phyloP scores from a whole-genome alignment of 2,329 filamentous ascomycete genomes.

The Cyanodermella asteris region DNA sequence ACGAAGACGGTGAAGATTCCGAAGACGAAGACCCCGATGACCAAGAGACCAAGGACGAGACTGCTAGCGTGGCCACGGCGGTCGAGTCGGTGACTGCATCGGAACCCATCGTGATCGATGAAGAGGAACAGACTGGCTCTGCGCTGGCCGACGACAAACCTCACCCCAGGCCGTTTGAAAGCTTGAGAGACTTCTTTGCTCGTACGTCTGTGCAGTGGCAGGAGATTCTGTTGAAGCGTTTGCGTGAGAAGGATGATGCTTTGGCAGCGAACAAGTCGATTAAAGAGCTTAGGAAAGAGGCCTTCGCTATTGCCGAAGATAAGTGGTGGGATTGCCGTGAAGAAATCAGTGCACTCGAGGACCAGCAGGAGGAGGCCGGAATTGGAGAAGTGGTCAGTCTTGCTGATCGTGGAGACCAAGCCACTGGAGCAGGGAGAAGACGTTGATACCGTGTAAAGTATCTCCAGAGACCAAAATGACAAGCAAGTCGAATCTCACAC shows the following conservation, averaged over 20 bases:
- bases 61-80: neutral
- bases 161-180: conserved; percentile 65
- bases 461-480: neutral
- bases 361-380: conserved; percentile 86
- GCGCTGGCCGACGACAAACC: conserved; percentile 54
- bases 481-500: neutral
- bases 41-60: conserved; percentile 17
- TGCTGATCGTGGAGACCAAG: conserved; percentile 44
- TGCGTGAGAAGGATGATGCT: conserved; percentile 41
- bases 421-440: conserved; percentile 23
- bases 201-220: conserved; percentile 83
- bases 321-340: conserved; percentile 99
- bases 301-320: conserved; percentile 77
- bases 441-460: conserved; percentile 19
- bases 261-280: conserved; percentile 35
- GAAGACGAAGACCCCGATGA: conserved; percentile 21
- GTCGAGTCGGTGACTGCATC: conserved; percentile 1
- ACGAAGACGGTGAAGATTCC: conserved; percentile 19
- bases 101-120: conserved; percentile 4
- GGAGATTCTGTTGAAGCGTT: conserved; percentile 53
- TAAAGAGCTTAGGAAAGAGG: conserved; percentile 83
- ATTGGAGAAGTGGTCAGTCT: conserved; percentile 88
- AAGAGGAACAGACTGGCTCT: conserved; percentile 20
- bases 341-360: conserved; percentile 75
- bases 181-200: conserved; percentile 74